Conservation (phyloP, 176 grass and related monocot genomes). For the Oryza brachyantha region DNA sequence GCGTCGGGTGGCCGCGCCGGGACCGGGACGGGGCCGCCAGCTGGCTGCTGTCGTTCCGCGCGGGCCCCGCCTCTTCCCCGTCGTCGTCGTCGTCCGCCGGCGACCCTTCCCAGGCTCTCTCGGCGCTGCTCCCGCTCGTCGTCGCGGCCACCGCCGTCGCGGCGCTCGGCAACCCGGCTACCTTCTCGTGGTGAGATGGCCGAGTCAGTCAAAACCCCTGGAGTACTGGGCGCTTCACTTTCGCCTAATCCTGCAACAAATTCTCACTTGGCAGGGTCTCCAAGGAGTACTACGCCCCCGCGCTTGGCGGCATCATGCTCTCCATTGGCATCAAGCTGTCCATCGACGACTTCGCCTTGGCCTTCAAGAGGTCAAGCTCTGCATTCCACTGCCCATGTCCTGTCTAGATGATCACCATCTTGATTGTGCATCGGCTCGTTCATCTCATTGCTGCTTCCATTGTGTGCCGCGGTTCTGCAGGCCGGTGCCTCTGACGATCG, state of each 20-base stretch:
- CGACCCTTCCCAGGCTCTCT: slow-evolving; percentile 58
- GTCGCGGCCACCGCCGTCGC: slow-evolving; percentile 71
- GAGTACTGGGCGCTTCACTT: slow-evolving; percentile 4
- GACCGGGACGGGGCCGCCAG: slow-evolving; percentile 49
- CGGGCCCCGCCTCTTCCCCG: slow-evolving; percentile 2
- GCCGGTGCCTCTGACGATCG: slow-evolving; percentile 67
- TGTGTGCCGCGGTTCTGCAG: slow-evolving; percentile 42
- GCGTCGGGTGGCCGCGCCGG: slow-evolving; percentile 55
- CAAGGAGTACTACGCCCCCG: slow-evolving; percentile 85
- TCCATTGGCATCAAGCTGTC: slow-evolving; percentile 91
- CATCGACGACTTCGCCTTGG: slow-evolving; percentile 80
- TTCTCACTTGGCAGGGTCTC: slow-evolving; percentile 50
- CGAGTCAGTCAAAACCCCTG: neutral
- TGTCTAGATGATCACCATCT: neutral
- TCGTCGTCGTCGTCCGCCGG: neutral
- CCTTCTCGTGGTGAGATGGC: slow-evolving; percentile 68
- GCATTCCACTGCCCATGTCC: neutral
- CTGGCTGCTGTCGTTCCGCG: slow-evolving; percentile 54
- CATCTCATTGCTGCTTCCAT: slow-evolving; percentile 3
- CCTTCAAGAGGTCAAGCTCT: slow-evolving; percentile 59
- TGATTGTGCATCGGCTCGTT: slow-evolving; percentile 10
- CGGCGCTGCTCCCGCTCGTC: slow-evolving; percentile 69
- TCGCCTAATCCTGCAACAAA: neutral
- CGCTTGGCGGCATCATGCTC: slow-evolving; percentile 88
- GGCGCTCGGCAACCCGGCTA: slow-evolving; percentile 67